phyloP scores from a whole-genome alignment of 257 asterid genomes.

The Eustoma russellianum region DNA sequence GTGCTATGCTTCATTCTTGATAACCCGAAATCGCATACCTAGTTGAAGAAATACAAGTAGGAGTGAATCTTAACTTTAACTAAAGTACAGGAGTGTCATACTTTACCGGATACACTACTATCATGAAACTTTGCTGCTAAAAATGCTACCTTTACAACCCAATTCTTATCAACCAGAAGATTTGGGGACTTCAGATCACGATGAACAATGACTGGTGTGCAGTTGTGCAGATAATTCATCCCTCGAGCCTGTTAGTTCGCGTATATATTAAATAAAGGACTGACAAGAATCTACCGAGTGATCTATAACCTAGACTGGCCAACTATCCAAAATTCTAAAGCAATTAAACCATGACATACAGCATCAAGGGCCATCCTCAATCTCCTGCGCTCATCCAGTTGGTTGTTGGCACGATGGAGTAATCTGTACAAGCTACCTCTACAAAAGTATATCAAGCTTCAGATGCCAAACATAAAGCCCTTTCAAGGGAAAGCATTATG shows the following conservation, averaged over 20 bases:
- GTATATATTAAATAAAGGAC: conserved; percentile 9
- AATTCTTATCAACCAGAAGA: conserved; percentile 93
- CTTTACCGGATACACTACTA: neutral
- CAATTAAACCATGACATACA: conserved; percentile 37
- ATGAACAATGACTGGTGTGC: conserved; percentile 84
- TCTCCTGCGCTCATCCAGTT: conserved; percentile 85
- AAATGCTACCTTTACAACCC: conserved; percentile 85
- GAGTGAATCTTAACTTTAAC: neutral
- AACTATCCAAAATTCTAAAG: conserved; percentile 10
- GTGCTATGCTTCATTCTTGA: conserved; percentile 94
- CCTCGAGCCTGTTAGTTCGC: conserved; percentile 70
- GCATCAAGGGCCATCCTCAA: conserved; percentile 94
- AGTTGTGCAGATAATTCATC: conserved; percentile 93
- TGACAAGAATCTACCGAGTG: conserved; percentile 2
- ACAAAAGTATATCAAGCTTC: conserved; percentile 27
- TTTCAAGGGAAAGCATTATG: neutral
- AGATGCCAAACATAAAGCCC: conserved; percentile 6
- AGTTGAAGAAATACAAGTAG: conserved; percentile 1
- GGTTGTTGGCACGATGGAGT: conserved; percentile 87
- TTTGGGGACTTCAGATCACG: conserved; percentile 97
- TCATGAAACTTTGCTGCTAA: conserved; percentile 6
- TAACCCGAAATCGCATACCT: conserved; percentile 93
- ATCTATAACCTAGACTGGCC: neutral
- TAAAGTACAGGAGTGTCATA: neutral
- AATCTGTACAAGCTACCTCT: conserved; percentile 96